Conservation (phyloP, 1,284 basidiomycete genomes). For the Tilletiaria anomala region DNA sequence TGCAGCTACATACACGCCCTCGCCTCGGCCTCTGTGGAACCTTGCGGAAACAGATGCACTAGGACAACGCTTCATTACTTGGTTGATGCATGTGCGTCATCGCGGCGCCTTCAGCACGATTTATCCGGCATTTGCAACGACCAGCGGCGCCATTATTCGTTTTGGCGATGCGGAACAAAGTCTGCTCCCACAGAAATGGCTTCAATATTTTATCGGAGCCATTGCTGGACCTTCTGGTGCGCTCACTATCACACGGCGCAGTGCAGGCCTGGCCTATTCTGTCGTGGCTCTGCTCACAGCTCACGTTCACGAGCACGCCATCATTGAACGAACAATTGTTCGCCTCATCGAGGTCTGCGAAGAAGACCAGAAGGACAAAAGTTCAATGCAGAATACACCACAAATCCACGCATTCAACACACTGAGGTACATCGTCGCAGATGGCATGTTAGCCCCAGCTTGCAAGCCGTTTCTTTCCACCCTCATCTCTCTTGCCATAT, state of each 20-base stretch:
- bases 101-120: constrained; percentile 40
- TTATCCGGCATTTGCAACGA: constrained; percentile 33
- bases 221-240: constrained; percentile 14
- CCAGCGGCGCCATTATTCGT: constrained; percentile 23
- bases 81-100: constrained; percentile 38
- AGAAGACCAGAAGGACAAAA: too few relatives aligned
- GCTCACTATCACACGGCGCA: constrained; percentile 39
- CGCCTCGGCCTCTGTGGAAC: constrained; percentile 12
- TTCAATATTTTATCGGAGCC: constrained; percentile 17
- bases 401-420: constrained; percentile 39
- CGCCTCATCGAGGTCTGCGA: too few relatives aligned
- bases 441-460: constrained; percentile 14
- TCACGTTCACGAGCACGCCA: too few relatives aligned
- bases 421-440: constrained; percentile 27
- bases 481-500: constrained; percentile 32
- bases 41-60: constrained; percentile 15
- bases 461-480: constrained; percentile 21
- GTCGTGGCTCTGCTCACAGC: constrained; percentile 37
- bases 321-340: too few relatives aligned
- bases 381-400: background rate
- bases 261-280: constrained; percentile 38
- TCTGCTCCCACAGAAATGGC: constrained; percentile 29
- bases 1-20: too few relatives aligned
- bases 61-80: constrained; percentile 35
- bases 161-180: constrained; percentile 18